Conservation (phyloP, 2,329 filamentous ascomycete genomes). For the Exophiala phaeomuriformis region DNA sequence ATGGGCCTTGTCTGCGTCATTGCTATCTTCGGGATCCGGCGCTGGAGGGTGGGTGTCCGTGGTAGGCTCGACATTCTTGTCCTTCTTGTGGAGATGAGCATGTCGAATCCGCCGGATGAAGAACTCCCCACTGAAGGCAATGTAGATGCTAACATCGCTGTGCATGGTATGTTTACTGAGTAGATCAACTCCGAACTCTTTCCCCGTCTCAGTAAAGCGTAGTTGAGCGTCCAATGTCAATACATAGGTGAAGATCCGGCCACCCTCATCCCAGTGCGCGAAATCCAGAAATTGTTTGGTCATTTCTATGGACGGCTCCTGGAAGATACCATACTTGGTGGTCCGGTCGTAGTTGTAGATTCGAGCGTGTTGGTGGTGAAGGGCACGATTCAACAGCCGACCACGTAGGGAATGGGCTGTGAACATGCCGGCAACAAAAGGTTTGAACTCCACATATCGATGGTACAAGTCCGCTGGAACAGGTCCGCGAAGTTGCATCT, state of each 20-base stretch:
- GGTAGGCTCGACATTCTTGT: slow-evolving; percentile 26
- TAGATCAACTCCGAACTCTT: slow-evolving; percentile 89
- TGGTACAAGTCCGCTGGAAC: slow-evolving; percentile 77
- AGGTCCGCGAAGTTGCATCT: slow-evolving; percentile 79
- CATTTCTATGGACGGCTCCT: slow-evolving; percentile 60
- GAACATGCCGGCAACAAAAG: slow-evolving; percentile 86
- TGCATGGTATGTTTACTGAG: slow-evolving; percentile 97
- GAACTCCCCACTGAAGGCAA: slow-evolving; percentile 89
- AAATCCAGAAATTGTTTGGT: slow-evolving; percentile 76
- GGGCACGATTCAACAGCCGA: slow-evolving; percentile 69
- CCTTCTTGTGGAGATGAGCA: slow-evolving; percentile 32
- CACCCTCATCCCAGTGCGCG: slow-evolving; percentile 76
- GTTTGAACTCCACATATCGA: slow-evolving; percentile 85
- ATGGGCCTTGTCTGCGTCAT: slow-evolving; percentile 27
- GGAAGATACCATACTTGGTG: slow-evolving; percentile 65
- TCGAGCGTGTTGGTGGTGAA: slow-evolving; percentile 82
- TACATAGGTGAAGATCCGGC: slow-evolving; percentile 84
- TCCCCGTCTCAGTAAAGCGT: slow-evolving; percentile 90
- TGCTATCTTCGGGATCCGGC: slow-evolving; percentile 35
- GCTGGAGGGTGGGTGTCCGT: slow-evolving; percentile 42
- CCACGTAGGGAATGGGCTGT: slow-evolving; percentile 68
- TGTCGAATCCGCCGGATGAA: slow-evolving; percentile 67
- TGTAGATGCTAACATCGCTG: slow-evolving; percentile 81
- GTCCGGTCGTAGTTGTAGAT: slow-evolving; percentile 80
- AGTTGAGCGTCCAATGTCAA: slow-evolving; percentile 78